Evolutionary conservation across 306 rosid species (phyloP).

Genomic region (Sicyos edulis): DNA sequence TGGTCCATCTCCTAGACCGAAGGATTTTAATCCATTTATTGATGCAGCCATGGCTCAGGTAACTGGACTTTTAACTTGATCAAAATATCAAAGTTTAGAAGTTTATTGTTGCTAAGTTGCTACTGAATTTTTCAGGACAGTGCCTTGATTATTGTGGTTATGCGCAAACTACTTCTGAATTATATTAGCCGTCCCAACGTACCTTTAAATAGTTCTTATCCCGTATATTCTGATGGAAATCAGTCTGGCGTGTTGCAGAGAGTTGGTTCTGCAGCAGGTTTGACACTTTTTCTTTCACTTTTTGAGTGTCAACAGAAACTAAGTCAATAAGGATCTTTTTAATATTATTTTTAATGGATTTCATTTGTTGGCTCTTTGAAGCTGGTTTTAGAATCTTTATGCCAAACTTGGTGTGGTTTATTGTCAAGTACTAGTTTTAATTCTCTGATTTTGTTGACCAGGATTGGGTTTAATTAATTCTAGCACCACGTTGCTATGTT

Average conservation of each 20-base stretch:
- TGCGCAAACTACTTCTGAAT: constrained; percentile 60
- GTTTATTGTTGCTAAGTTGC: constrained; percentile 26
- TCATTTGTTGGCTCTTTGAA: neutral
- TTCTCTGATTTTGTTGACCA: neutral
- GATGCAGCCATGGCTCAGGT: constrained; percentile 97
- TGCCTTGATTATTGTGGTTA: constrained; percentile 60
- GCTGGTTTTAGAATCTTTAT: neutral
- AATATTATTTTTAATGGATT: neutral
- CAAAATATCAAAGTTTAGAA: constrained; percentile 1
- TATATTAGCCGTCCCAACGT: constrained; percentile 49
- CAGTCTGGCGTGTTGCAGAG: constrained; percentile 85
- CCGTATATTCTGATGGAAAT: constrained; percentile 63
- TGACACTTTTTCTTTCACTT: constrained; percentile 10
- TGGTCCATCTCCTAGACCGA: constrained; percentile 86
- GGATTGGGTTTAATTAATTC: neutral
- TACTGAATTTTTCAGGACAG: constrained; percentile 61
- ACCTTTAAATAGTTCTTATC: constrained; percentile 54
- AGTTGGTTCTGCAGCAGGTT: constrained; percentile 99
- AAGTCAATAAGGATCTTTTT: neutral
- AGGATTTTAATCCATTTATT: constrained; percentile 77
- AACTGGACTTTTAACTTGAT: constrained; percentile 28
- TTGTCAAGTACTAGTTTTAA: constrained; percentile 8
- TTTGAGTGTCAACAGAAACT: neutral
- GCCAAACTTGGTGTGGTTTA: neutral
- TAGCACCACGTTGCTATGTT: neutral